A percentile compares a stretch with the other conserved stretches of the same genome.
phyloP scores from a whole-genome alignment of 2,329 filamentous ascomycete species.

The Ophiostoma populinum region DNA sequence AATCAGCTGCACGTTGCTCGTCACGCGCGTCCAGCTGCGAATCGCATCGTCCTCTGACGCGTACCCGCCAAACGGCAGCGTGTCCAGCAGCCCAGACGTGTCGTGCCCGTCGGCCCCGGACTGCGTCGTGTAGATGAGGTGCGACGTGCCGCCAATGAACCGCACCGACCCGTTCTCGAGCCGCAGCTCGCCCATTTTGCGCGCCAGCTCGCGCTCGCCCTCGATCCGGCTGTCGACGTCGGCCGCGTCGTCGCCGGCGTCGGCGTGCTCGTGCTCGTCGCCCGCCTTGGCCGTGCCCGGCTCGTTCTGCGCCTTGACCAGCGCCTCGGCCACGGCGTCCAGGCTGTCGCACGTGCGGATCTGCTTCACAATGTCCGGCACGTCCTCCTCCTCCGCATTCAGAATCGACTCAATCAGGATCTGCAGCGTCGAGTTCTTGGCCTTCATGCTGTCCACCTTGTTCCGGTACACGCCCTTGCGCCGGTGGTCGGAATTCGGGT shows the following conservation, averaged over 20 bases:
- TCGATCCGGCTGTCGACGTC: slow-evolving; percentile 19
- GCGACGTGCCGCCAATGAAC: slow-evolving; percentile 88
- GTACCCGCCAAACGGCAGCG: slow-evolving; percentile 10
- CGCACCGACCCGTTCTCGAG: slow-evolving; percentile 75
- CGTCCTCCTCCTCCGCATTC: slow-evolving; percentile 78
- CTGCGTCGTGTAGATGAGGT: slow-evolving; percentile 68
- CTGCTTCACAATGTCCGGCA: slow-evolving; percentile 60
- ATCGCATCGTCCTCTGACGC: slow-evolving; percentile 46
- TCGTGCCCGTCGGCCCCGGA: too few relatives aligned
- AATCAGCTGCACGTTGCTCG: slow-evolving; percentile 59
- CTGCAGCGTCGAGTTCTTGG: slow-evolving; percentile 71
- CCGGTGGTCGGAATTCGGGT: slow-evolving; percentile 88
- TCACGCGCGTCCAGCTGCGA: slow-evolving; percentile 77
- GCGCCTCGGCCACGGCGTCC: slow-evolving; percentile 35
- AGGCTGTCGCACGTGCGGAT: slow-evolving; percentile 72
- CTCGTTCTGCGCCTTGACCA: slow-evolving; percentile 23
- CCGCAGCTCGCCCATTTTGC: slow-evolving; percentile 83
- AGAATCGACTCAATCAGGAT: slow-evolving; percentile 86
- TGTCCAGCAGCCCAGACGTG: too few relatives aligned
- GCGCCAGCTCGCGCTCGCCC: slow-evolving; percentile 65
- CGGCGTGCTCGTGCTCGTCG: slow-evolving; percentile 17
- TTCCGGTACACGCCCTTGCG: slow-evolving; percentile 95
- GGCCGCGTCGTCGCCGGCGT: slow-evolving; percentile 22
- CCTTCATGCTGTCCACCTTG: slow-evolving; percentile 77
- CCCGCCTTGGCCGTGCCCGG: slow-evolving; percentile 16